These are phyloP conservation scores for Orbilia quercus DNA, from an alignment of 2,329 filamentous ascomycete genomes.

Conservation along the genomic window DNA sequence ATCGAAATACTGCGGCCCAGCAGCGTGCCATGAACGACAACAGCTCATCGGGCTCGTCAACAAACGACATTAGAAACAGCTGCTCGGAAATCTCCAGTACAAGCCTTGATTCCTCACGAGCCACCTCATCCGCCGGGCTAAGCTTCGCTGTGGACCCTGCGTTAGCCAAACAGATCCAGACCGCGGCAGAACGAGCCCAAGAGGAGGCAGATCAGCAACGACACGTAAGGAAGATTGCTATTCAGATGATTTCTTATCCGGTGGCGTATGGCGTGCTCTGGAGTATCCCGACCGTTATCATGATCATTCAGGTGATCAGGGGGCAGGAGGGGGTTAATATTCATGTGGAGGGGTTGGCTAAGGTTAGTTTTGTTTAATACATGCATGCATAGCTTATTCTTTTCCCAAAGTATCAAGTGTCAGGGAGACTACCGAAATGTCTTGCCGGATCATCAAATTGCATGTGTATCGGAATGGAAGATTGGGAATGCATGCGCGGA, in stretches of 20 bases:
- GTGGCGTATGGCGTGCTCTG: slow-evolving; percentile 43
- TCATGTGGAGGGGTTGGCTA: slow-evolving; percentile 44
- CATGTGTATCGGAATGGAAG: background rate
- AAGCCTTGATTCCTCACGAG: slow-evolving; percentile 17
- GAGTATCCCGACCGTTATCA: slow-evolving; percentile 47
- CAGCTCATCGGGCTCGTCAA: background rate
- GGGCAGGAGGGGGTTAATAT: slow-evolving; percentile 35
- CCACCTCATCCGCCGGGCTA: slow-evolving; percentile 17
- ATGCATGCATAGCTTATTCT: no score
- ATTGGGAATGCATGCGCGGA: background rate
- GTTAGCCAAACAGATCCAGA: slow-evolving; percentile 26
- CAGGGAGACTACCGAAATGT: no score
- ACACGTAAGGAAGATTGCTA: slow-evolving; percentile 45
- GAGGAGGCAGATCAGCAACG: slow-evolving; percentile 38
- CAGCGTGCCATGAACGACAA: slow-evolving; percentile 1
- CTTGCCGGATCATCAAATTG: background rate
- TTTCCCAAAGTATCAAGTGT: no score
- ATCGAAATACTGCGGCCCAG: slow-evolving; percentile 18
- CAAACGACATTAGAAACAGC: slow-evolving; percentile 2
- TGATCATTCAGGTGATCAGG: slow-evolving; percentile 43
- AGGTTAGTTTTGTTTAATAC: slow-evolving; percentile 43
- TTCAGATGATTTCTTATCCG: slow-evolving; percentile 52
- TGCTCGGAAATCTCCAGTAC: slow-evolving; percentile 16
- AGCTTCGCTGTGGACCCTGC: slow-evolving; percentile 5
- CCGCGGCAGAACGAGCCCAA: slow-evolving; percentile 13